Conservation (phyloP, 208 protist genomes). For the Strigomonas culicis region DNA sequence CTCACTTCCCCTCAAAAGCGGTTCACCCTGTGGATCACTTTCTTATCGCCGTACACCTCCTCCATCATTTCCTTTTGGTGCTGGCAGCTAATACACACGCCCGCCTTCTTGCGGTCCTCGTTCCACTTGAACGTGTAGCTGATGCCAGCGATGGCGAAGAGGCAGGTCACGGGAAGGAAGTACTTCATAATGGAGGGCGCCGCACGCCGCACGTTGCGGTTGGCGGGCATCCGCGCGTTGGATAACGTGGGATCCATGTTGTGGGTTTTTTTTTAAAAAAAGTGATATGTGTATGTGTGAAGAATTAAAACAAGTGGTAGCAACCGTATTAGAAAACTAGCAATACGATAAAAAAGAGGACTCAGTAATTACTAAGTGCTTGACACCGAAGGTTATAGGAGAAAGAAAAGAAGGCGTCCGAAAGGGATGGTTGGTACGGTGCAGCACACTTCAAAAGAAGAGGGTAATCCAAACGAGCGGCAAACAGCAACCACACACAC, state of each 20-base stretch:
- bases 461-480: too few relatives aligned
- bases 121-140: slow-evolving; percentile 71
- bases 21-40: slow-evolving; percentile 43
- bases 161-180: slow-evolving; percentile 47
- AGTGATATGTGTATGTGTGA: too few relatives aligned
- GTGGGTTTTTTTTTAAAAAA: slow-evolving; percentile 1
- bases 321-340: too few relatives aligned
- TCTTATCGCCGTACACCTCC: slow-evolving; percentile 74
- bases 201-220: slow-evolving; percentile 20
- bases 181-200: slow-evolving; percentile 15
- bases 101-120: slow-evolving; percentile 55
- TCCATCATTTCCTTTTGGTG: slow-evolving; percentile 83
- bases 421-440: not conserved
- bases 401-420: not conserved
- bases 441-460: not conserved
- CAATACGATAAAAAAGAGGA: too few relatives aligned
- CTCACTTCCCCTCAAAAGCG: slow-evolving; percentile 48
- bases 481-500: too few relatives aligned
- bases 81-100: slow-evolving; percentile 69
- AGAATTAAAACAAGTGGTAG: too few relatives aligned
- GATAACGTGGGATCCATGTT: slow-evolving; percentile 7
- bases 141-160: slow-evolving; percentile 62
- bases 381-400: too few relatives aligned
- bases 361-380: too few relatives aligned
- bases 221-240: slow-evolving; percentile 12